Percentiles rank a stretch among this genome's conserved stretches.
Evolutionary conservation across 495 filamentous ascomycete genomes (phyloP).

Genomic region (Penicillium ucsense): DNA sequence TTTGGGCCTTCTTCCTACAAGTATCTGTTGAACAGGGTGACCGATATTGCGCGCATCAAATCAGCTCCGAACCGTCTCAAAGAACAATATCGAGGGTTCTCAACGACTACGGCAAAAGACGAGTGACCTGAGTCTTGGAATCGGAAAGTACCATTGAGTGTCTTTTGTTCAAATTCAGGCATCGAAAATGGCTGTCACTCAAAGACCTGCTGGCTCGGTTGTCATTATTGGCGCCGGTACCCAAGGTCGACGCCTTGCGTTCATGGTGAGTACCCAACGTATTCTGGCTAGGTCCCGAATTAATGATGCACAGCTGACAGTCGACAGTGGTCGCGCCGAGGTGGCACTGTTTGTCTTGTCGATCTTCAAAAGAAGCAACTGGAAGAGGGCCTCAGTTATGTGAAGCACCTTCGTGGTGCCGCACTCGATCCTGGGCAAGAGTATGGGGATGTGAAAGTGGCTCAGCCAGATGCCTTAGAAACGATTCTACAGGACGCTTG

Average conservation of each 20-base stretch:
- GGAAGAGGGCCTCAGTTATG: conserved; percentile 11
- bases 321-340: conserved; percentile 26
- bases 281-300: not conserved
- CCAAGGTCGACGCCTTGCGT: conserved; percentile 28
- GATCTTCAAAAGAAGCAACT: conserved; percentile 20
- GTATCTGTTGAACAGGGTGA: too few species aligned
- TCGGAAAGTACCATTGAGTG: too few species aligned
- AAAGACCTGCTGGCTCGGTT: conserved; percentile 5
- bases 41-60: too few species aligned
- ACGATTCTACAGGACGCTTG: conserved; percentile 17
- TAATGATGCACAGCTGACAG: not conserved
- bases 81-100: too few species aligned
- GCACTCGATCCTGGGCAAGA: conserved; percentile 1
- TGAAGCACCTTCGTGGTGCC: conserved; percentile 14
- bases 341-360: conserved; percentile 21
- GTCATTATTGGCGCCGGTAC: conserved; percentile 28
- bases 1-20: too few species aligned
- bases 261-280: conserved; percentile 21
- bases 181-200: not conserved
- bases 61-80: too few species aligned
- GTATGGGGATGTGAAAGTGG: conserved; percentile 10
- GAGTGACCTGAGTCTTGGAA: too few species aligned
- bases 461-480: conserved; percentile 7
- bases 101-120: too few species aligned
- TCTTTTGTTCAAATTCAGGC: too few species aligned